Evolutionary conservation across 2,329 filamentous ascomycete species (phyloP).

Genomic region (Didymella exigua): DNA sequence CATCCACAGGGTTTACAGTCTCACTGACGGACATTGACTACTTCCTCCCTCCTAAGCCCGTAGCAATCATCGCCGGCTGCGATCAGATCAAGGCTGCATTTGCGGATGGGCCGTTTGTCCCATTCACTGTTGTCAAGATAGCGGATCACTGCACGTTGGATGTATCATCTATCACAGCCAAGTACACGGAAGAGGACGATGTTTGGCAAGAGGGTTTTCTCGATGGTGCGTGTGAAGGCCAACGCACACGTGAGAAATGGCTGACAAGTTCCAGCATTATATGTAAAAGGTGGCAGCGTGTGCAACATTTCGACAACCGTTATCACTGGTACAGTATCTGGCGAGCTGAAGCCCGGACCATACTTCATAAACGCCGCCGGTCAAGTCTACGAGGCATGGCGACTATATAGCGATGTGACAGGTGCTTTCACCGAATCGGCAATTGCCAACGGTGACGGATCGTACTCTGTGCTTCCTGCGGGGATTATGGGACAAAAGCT

Average conservation of each 20-base stretch:
- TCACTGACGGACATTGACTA: slow-evolving; percentile 48
- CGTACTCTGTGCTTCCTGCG: slow-evolving; percentile 52
- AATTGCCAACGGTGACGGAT: slow-evolving; percentile 47
- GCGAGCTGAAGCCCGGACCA: slow-evolving; percentile 52
- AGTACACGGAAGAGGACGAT: slow-evolving; percentile 47
- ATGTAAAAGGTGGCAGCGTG: slow-evolving; percentile 26
- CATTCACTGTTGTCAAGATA: slow-evolving; percentile 48
- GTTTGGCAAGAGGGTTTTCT: slow-evolving; percentile 51
- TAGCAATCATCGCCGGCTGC: slow-evolving; percentile 39
- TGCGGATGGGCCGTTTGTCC: slow-evolving; percentile 37
- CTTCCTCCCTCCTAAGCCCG: slow-evolving; percentile 48
- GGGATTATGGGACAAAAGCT: slow-evolving; percentile 46
- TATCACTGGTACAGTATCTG: slow-evolving; percentile 22
- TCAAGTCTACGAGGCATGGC: slow-evolving; percentile 56
- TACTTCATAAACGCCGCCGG: slow-evolving; percentile 58
- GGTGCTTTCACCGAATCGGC: slow-evolving; percentile 58
- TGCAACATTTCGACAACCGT: slow-evolving; percentile 25
- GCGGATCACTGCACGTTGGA: slow-evolving; percentile 25
- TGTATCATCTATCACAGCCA: slow-evolving; percentile 30
- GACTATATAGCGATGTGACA: slow-evolving; percentile 57
- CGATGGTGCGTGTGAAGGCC: slow-evolving; percentile 28
- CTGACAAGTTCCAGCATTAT: slow-evolving; percentile 25
- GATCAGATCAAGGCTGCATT: slow-evolving; percentile 27
- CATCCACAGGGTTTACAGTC: slow-evolving; percentile 50
- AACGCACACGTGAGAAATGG: neutral